Evolutionary conservation across 495 filamentous ascomycete genomes (phyloP).

Genomic region (Lasiosphaeria hispida): DNA sequence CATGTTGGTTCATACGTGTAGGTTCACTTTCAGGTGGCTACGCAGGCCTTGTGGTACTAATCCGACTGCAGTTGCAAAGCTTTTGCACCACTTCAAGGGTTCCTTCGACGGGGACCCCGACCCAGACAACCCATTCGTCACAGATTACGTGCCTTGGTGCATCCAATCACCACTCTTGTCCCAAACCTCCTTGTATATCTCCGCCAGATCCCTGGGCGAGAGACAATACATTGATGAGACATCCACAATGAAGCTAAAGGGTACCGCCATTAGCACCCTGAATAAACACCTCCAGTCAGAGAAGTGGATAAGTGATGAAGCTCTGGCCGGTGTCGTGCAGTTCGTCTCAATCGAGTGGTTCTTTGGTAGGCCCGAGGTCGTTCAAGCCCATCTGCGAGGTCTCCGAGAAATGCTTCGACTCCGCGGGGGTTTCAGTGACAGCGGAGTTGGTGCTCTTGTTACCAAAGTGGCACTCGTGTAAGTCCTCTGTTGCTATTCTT

Average conservation of each 20-base stretch:
- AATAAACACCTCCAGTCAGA: conserved; percentile 22
- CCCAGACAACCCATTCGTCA: conserved; percentile 23
- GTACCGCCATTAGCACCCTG: conserved; percentile 20
- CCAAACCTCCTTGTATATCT: conserved; percentile 24
- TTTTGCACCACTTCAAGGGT: conserved; percentile 43
- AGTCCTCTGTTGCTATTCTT: not conserved
- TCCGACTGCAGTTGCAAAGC: conserved; percentile 53
- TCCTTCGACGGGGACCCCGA: conserved; percentile 24
- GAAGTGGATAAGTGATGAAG: conserved; percentile 17
- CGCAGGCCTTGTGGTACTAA: not conserved
- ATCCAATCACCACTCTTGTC: conserved; percentile 23
- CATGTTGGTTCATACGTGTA: conserved; percentile 16
- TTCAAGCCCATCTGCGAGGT: conserved; percentile 24
- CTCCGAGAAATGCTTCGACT: conserved; percentile 24
- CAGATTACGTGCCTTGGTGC: conserved; percentile 22
- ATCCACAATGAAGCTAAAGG: conserved; percentile 18
- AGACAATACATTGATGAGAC: conserved; percentile 17
- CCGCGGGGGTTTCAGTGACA: conserved; percentile 20
- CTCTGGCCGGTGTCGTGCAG: conserved; percentile 22
- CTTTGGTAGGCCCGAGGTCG: conserved; percentile 21
- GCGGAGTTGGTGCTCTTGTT: conserved; percentile 18
- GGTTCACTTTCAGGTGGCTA: not conserved
- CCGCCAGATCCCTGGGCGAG: conserved; percentile 23
- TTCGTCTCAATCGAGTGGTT: conserved; percentile 28
- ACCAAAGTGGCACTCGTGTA: conserved; percentile 24